A percentile compares a stretch with the other conserved stretches of the same genome.
These are phyloP conservation scores for Podila epicladia DNA, from an alignment of 192 early-diverging fungal species.

Conservation along the genomic window DNA sequence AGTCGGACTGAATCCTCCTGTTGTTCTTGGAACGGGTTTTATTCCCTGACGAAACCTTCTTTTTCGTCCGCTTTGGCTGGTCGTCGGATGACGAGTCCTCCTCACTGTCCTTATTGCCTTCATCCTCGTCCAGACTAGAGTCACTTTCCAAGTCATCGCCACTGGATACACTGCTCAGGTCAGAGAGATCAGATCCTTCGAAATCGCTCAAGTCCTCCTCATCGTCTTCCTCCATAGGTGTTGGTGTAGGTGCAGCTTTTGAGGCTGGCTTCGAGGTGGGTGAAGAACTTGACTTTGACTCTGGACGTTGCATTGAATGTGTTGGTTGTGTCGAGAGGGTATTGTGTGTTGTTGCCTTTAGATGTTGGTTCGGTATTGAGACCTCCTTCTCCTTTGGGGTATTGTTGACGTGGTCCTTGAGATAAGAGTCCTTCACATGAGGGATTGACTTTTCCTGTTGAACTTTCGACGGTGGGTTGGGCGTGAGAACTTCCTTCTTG, in stretches of 20 bases:
- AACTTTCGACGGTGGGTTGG: not conserved
- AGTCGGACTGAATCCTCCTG: conserved; percentile 41
- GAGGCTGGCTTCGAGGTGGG: not conserved
- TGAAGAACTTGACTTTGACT: not conserved
- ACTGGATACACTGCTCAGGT: conserved; percentile 43
- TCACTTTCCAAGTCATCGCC: conserved; percentile 27
- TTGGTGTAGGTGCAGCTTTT: not conserved
- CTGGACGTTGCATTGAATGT: not conserved
- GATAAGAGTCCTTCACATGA: not conserved
- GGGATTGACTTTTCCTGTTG: not conserved
- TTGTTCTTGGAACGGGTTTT: conserved; percentile 12
- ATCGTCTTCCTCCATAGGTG: not conserved
- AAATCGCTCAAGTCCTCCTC: conserved; percentile 28
- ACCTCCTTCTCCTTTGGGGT: not conserved
- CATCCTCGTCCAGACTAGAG: not conserved
- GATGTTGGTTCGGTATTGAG: not conserved
- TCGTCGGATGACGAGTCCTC: conserved; percentile 21
- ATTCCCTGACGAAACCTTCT: not conserved
- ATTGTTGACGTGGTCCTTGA: not conserved
- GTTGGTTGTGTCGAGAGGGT: not conserved
- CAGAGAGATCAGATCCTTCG: conserved; percentile 42
- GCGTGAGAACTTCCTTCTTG: not conserved
- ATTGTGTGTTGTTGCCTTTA: not conserved
- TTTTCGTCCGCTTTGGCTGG: conserved; percentile 1
- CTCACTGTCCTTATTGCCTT: conserved; percentile 10